Conservation (phyloP, 2,329 filamentous ascomycete species). For the Massarina eburnea region DNA sequence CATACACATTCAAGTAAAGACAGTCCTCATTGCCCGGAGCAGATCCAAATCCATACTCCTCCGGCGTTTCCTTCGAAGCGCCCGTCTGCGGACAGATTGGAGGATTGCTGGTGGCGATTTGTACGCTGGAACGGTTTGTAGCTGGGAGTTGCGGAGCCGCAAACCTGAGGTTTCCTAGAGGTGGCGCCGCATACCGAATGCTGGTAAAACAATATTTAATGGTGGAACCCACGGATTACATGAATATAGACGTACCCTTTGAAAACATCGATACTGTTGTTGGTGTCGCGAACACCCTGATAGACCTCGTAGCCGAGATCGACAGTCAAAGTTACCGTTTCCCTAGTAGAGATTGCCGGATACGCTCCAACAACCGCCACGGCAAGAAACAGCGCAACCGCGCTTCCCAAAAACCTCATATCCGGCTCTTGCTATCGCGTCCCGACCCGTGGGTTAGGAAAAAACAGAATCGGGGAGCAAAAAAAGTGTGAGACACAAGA, state of each 20-base stretch:
- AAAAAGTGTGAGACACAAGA: too few relatives aligned
- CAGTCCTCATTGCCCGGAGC: slow-evolving; percentile 44
- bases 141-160: slow-evolving; percentile 51
- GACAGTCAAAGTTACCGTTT: slow-evolving; percentile 21
- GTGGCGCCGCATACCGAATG: slow-evolving; percentile 55
- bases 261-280: slow-evolving; percentile 32
- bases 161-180: slow-evolving; percentile 55
- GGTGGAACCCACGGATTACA: not conserved
- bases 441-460: too few relatives aligned
- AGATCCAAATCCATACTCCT: slow-evolving; percentile 34
- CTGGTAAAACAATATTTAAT: slow-evolving; percentile 8
- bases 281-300: slow-evolving; percentile 26
- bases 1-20: slow-evolving; percentile 45
- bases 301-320: slow-evolving; percentile 38
- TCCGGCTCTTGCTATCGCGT: not conserved
- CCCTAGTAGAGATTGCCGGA: slow-evolving; percentile 17
- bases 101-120: slow-evolving; percentile 48
- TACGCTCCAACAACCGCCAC: slow-evolving; percentile 5
- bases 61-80: slow-evolving; percentile 26
- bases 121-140: slow-evolving; percentile 43
- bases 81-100: slow-evolving; percentile 38
- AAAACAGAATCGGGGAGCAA: too few relatives aligned
- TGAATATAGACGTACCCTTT: slow-evolving; percentile 26
- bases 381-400: slow-evolving; percentile 19
- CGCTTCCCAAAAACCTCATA: slow-evolving; percentile 6